Evolutionary conservation across 2,329 filamentous ascomycete genomes (phyloP), one percentile per base, ranked within the genome.

Genomic region (Erysiphe pisi): DNA sequence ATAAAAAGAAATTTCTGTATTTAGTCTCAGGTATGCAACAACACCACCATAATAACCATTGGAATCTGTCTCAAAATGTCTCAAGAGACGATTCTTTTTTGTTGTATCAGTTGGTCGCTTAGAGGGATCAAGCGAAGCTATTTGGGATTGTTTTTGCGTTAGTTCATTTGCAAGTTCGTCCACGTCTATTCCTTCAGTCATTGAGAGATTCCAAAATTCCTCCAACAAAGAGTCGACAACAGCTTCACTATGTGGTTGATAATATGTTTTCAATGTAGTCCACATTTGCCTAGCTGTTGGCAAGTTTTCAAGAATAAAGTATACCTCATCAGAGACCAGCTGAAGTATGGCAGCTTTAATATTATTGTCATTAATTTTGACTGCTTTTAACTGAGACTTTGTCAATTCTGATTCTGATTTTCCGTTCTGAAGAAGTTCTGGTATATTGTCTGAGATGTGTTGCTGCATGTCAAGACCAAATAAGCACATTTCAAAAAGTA

Each of bases 101-200:
- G n/a, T 75, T 7, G 71, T 28, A 20, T 75, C 71, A 31, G 47
- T 16, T 12, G 47, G 71, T 40, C 7, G 56, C 3, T 18, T 7
- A 31, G 20, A 40, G 8, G 40, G 36, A n/a, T 40, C 36, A n/a
- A 70, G 28, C 2, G n/a, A 12, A 70, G 25, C 40, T 20, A 75
- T 75, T 56, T 28, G 25, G 1, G 20, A 20, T 22, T 25, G 31
- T 11, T 56, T 58, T 28, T 56, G 4, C 4, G 47, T 47, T 12
- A 75, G n/a, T 58, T 75, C 31, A 45, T 63, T 22, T n/a, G 49
- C 52, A 65, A 76, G 49, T 40, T 65, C 75, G 31, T 76, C 52
- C 3, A 76, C 43, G 20, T 56, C 14, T 20, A 58, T 28, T 14
- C 65, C 40, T 45, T 65, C 75, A 63, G 47, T 56, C 16, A 65